Evolutionary conservation across 2,329 filamentous ascomycete genomes (phyloP), one percentile per base, ranked within the genome.

Genomic region (Pseudocercospora crystallina): DNA sequence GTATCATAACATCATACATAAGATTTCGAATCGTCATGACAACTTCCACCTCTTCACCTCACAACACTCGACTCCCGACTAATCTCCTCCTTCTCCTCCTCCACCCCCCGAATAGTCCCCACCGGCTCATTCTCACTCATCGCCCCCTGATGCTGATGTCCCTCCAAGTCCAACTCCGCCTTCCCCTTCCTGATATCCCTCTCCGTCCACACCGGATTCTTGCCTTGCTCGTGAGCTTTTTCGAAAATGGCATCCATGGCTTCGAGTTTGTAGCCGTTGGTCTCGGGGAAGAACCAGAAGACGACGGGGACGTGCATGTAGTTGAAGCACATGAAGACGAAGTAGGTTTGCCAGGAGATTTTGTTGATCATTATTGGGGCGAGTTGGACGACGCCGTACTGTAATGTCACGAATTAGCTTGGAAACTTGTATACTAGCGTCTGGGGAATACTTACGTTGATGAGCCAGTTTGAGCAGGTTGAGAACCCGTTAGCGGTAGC

Each of bases 401-500:
- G 57, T 48, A 63, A 2, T 51, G 38, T 47, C 44, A 54, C n/a
- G 72, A 72, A 63, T 73, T 76, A 2, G 77, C 80, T 0, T 76
- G 77, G 7, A 79, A 67, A 20, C 33, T 20, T 31, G 10, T 11
- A 5, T 29, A 8, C 10, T 17, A 2, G 17, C 7, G 35, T 10
- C 50, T 53, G 58, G 30, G 13, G 29, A 13, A 11, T 13, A 31
- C 40, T 33, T 31, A 31, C 30, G 9, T 58, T 57, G 45, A 64
- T 56, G 4, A 53, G 37, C 53, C 51, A 54, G 67, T 79, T 80
- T 14, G 72, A 72, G 63, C 74, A 76, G 3, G 77, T 80, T 0
- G 76, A 78, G 8, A 79, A 67, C 1, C 77, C 77, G 59, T 79
- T 79, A 33, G 77, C 77, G 68, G 79, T 78, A 38, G 76, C 75